Evolutionary conservation across 2,329 filamentous ascomycete genomes (phyloP), one percentile per base, ranked within the genome.

Genomic region (Canariomyces notabilis): DNA sequence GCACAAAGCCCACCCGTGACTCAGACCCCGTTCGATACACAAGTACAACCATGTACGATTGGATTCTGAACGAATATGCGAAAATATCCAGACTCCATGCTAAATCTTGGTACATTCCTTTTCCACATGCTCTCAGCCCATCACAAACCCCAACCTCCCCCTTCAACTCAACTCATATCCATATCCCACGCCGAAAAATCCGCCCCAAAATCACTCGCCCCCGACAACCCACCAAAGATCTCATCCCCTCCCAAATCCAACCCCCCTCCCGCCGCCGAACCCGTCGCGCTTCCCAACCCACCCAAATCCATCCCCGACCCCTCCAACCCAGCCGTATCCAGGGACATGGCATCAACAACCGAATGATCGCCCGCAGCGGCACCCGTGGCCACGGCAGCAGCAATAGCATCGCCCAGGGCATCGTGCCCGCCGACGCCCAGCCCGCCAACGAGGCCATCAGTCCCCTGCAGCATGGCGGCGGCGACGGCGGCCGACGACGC

Each of bases 291-390:
- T 35, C 6, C 31, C 49, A 9, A 26, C 22, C 68, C 71, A 16
- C 55, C 59, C n/a, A 55, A 65, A 26, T 54, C 59, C 18, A 60
- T 63, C 7, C 44, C 46, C 16, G 59, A 63, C 1, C 64, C 65
- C 46, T 78, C 72, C 59, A 78, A 67, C 19, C 67, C 71, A 44
- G 67, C 58, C 16, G 59, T 65, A 42, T 72, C 70, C 3, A 71
- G 59, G 7, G 60, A 59, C 62, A 71, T 67, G 16, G 56, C 63
- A 19, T 71, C 72, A 3, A 64, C 62, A 18, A 64, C 61, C 18
- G 42, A 26, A 21, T 47, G 18, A 64, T 66, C 21, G 39, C 48
- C 40, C 61, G 45, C 23, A 12, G n/a, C 39, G 4, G 57, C 59
- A 3, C 12, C 37, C 15, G 66, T 69, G 15, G 63, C 64, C 6